Evolutionary conservation across 164 flowering plant genomes (phyloP), one percentile per base, ranked within the genome.

Genomic region (Sedum album): DNA sequence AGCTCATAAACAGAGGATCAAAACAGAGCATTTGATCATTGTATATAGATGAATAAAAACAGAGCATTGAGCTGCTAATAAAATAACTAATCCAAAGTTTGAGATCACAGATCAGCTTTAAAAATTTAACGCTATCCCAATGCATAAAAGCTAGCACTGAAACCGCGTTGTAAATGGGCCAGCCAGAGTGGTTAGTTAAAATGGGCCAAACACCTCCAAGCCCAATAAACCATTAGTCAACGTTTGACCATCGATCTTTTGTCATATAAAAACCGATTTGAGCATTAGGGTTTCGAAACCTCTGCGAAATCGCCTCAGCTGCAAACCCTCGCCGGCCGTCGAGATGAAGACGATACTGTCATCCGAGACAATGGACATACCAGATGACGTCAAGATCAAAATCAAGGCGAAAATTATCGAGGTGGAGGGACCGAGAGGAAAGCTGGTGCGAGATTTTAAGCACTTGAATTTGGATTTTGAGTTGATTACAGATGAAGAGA

Each of bases 401-500:
- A 57, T 57, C 62, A 57, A 57, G 20, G 62, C 62, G 5, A 57
- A 57, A 15, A 15, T 57, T 1, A 57, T 57, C 20, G 62, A 57
- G 31, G 33, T 57, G 33, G 62, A 57, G 31, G 62, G 62, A 26
- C 62, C 62, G 7, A 57, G 62, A 28, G 62, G 62, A 8, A 28
- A 57, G 62, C 62, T 57, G 5, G 62, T 57, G 62, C 62, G 86
- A 6, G 72, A 85, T 67, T 83, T 85, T 78, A 85, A 85, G 79
- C 88, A 85, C 66, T 66, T 85, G 25, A 81, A 82, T 68, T 80
- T 85, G n/a, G 88, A 85, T 51, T 85, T 85, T 51, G 79, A 83
- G 70, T 77, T 85, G 31, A 77, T 77, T 74, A 81, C 72, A 28
- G 82, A 80, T 46, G 83, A 79, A 53, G 89, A 55, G 61, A 55